Conservation (phyloP, 2,329 filamentous ascomycete species). For the Sclerotinia subarctica region DNA sequence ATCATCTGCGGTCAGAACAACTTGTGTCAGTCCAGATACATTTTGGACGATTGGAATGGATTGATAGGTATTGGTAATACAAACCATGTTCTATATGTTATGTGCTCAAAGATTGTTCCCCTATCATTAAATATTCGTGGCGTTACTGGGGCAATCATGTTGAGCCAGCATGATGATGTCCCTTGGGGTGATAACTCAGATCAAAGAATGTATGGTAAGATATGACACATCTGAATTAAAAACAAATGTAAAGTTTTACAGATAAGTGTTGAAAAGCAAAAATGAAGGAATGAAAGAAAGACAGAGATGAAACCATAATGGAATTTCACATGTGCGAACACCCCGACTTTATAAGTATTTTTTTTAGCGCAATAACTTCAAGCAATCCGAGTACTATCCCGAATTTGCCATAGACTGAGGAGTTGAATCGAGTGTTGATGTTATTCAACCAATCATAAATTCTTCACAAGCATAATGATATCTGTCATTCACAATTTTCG, state of each 20-base stretch:
- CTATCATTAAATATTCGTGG: no score
- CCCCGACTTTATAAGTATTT: not conserved
- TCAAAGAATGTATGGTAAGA: not conserved
- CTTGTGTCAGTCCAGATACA: not conserved
- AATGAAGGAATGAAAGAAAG: not conserved
- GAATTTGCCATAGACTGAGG: not conserved
- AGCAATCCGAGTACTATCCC: not conserved
- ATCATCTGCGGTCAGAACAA: not conserved
- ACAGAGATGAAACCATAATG: no score
- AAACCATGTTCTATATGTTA: not conserved
- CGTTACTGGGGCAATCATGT: no score
- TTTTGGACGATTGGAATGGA: not conserved
- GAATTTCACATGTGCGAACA: not conserved
- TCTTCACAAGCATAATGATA: not conserved
- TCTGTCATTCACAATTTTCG: not conserved
- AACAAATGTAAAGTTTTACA: no score
- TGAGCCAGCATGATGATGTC: not conserved
- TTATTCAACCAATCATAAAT: not conserved
- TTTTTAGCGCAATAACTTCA: not conserved
- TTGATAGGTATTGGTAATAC: not conserved
- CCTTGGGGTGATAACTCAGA: not conserved
- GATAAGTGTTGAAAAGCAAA: not conserved
- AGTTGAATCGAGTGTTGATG: not conserved
- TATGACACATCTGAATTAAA: not conserved
- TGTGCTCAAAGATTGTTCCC: not conserved